These are phyloP conservation scores for Paraconiothyrium brasiliense DNA, from an alignment of 2,329 filamentous ascomycete genomes.

Conservation along the genomic window DNA sequence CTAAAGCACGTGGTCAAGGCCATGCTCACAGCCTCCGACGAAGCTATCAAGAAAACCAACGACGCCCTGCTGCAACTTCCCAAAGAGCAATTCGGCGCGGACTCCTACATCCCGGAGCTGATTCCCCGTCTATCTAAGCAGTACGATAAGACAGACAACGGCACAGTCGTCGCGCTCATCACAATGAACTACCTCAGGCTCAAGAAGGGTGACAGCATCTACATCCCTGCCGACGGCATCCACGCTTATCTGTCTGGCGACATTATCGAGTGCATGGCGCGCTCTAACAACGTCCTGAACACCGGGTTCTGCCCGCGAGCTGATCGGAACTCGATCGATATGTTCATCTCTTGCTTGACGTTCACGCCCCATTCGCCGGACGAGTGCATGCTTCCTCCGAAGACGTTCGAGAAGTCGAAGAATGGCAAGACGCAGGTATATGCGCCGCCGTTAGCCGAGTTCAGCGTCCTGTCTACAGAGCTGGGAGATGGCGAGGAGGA, in stretches of 20 bases:
- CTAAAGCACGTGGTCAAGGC: slow-evolving; percentile 65
- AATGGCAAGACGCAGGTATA: slow-evolving; percentile 71
- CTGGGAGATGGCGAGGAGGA: slow-evolving; percentile 69
- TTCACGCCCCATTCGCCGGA: slow-evolving; percentile 69
- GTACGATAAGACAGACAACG: slow-evolving; percentile 71
- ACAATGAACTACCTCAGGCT: slow-evolving; percentile 79
- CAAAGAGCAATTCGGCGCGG: slow-evolving; percentile 59
- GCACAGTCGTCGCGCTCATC: slow-evolving; percentile 73
- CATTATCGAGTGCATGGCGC: slow-evolving; percentile 82
- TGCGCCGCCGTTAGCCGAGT: slow-evolving; percentile 74
- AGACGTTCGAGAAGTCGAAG: slow-evolving; percentile 61
- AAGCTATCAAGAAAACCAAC: slow-evolving; percentile 63
- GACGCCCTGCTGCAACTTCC: slow-evolving; percentile 61
- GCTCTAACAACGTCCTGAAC: slow-evolving; percentile 78
- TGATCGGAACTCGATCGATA: slow-evolving; percentile 70
- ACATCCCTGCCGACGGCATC: slow-evolving; percentile 76
- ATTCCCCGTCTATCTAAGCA: slow-evolving; percentile 71
- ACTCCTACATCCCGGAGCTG: slow-evolving; percentile 70
- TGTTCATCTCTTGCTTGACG: slow-evolving; percentile 70
- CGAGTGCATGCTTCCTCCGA: slow-evolving; percentile 64
- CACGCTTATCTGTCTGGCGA: slow-evolving; percentile 78
- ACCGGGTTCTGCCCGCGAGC: slow-evolving; percentile 76
- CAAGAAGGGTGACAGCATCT: slow-evolving; percentile 72
- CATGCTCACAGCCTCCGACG: slow-evolving; percentile 64
- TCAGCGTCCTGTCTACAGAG: slow-evolving; percentile 71